Base-by-base conservation (phyloP, 2,329 filamentous ascomycete species). In the Cytospora chrysosperma region DNA sequence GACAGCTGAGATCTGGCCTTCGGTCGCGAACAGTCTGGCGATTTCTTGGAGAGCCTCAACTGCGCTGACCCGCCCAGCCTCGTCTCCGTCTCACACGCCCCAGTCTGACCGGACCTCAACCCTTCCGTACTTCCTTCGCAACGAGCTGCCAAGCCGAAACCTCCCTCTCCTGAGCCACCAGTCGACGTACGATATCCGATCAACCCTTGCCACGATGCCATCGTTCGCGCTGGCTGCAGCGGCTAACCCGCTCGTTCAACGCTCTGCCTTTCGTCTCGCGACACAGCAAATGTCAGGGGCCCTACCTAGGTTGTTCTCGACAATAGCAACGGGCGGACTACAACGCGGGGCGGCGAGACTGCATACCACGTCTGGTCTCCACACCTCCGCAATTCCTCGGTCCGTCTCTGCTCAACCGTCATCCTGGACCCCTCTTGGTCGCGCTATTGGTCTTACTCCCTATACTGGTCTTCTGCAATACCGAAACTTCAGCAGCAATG, bases 401-500 rank as follows among this genome's bases (percentile, higher is more conserved):
- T 27, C 53, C 8, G 53, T 10, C 12, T 28, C 53, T 27, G 26
- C 49, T 10, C 61, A 60, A 24, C 49, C 21, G 8, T 43, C 40
- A 5, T 24, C 47, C 1, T 34, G 52, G 43, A 12, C 12, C 10
- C 28, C 37, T 28, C 10, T 58, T n/a, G 47, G 50, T 50, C 53
- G 53, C 51, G 30, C 26, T 30, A 32, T 51, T 49, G 56, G 64
- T 65, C 37, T 63, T 32, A 43, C 64, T 8, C 49, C 56, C 3
- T 55, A 61, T 63, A 30, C 49, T 69, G 27, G 49, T 56, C 47
- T 65, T 28, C 43, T 68, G 26, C 74, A 75, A 65, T 67, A 72
- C 71, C 72, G 76, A 66, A 66, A 67, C 52, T 81, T 81, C 70
- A 77, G 80, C 70, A 77, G 80, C 63, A 76, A 75, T 28, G 73